These are phyloP conservation scores for Melaleuca quinquenervia DNA, from an alignment of 345 rosid species.

Conservation along the genomic window DNA sequence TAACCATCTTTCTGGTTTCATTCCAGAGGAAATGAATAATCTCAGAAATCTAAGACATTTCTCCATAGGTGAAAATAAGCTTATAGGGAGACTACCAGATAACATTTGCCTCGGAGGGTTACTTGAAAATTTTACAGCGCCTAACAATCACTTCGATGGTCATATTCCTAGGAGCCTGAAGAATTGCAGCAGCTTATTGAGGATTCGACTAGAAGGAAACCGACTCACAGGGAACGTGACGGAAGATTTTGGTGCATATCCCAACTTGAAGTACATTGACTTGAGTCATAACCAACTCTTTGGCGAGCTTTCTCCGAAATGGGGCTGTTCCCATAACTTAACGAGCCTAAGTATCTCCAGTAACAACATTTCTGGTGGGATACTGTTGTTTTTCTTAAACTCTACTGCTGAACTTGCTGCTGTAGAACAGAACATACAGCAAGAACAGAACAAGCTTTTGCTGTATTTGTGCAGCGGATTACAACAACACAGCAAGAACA, in stretches of 20 bases:
- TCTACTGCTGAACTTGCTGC: too few species aligned
- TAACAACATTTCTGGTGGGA: background rate
- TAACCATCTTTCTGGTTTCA: background rate
- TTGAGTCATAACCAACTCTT: background rate
- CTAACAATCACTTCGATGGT: constrained; percentile 5
- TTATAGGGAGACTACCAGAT: background rate
- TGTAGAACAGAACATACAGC: too few species aligned
- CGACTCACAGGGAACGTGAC: constrained; percentile 13
- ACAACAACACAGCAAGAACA: too few species aligned
- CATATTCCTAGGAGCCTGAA: constrained; percentile 1
- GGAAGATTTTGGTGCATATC: background rate
- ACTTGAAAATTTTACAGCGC: background rate
- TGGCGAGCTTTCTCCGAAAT: background rate
- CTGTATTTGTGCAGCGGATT: too few species aligned
- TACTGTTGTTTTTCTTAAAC: too few species aligned
- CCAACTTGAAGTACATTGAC: background rate
- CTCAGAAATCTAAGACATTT: background rate
- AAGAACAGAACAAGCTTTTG: too few species aligned
- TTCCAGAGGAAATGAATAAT: background rate
- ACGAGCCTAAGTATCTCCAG: background rate
- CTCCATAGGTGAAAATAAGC: background rate
- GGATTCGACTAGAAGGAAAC: constrained; percentile 11
- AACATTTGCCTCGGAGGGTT: background rate
- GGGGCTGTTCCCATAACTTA: background rate
- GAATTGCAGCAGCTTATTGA: constrained; percentile 9